Percentiles rank a stretch among this genome's conserved stretches.
These are phyloP conservation scores for Paradendryphiella salina DNA, from an alignment of 2,329 filamentous ascomycete genomes.

Conservation along the genomic window DNA sequence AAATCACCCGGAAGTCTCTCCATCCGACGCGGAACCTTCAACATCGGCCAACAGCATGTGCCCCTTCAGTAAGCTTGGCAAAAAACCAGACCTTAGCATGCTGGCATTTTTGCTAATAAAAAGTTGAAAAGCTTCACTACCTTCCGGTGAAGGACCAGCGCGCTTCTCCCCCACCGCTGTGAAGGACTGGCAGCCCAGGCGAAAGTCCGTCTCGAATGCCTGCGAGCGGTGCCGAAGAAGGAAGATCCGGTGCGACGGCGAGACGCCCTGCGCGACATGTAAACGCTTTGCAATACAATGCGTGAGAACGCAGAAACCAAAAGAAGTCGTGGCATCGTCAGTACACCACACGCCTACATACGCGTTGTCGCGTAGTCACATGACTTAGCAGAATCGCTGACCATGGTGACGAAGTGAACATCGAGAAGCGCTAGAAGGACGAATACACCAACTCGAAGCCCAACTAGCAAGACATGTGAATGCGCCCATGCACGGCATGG, in stretches of 20 bases:
- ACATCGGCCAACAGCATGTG: slow-evolving; percentile 36
- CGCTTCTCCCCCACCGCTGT: slow-evolving; percentile 39
- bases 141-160: slow-evolving; percentile 35
- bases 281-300: slow-evolving; percentile 46
- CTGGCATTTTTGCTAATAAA: slow-evolving; percentile 14
- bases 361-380: slow-evolving; percentile 25
- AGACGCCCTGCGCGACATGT: slow-evolving; percentile 44
- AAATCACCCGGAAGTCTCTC: slow-evolving; percentile 26
- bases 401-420: slow-evolving; percentile 34
- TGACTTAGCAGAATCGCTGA: slow-evolving; percentile 24
- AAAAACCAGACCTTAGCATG: neutral
- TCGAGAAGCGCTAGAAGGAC: slow-evolving; percentile 41
- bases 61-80: slow-evolving; percentile 39
- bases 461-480: slow-evolving; percentile 43
- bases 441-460: slow-evolving; percentile 46
- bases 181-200: slow-evolving; percentile 42
- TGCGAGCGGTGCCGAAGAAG: slow-evolving; percentile 44
- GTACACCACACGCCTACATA: slow-evolving; percentile 13
- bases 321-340: slow-evolving; percentile 44
- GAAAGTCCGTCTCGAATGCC: slow-evolving; percentile 46
- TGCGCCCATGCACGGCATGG: slow-evolving; percentile 45
- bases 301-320: slow-evolving; percentile 43
- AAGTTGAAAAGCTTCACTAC: slow-evolving; percentile 33
- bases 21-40: slow-evolving; percentile 38
- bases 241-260: slow-evolving; percentile 46